These are phyloP conservation scores for Schrenkiella parvula DNA, from an alignment of 345 rosid genomes.

Conservation along the genomic window DNA sequence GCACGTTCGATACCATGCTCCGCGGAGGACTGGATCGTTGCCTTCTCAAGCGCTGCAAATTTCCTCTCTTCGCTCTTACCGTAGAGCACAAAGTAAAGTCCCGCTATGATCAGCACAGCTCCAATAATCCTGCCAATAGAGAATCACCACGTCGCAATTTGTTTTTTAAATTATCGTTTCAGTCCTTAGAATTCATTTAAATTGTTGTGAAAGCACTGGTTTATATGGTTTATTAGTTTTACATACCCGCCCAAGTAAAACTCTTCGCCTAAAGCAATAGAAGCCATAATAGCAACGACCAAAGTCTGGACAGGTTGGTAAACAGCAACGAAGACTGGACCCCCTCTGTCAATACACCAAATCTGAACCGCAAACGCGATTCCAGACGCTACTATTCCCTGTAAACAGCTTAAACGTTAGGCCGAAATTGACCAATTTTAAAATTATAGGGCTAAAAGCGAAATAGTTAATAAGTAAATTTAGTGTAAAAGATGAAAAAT, in stretches of 20 bases:
- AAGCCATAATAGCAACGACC: constrained; percentile 95
- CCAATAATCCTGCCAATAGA: constrained; percentile 67
- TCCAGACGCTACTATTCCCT: constrained; percentile 99
- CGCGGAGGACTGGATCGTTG: constrained; percentile 49
- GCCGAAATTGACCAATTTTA: background rate
- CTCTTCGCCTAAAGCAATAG: constrained; percentile 80
- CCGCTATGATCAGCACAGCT: constrained; percentile 71
- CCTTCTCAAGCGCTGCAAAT: constrained; percentile 50
- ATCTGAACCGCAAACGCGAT: constrained; percentile 97
- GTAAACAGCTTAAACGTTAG: constrained; percentile 1
- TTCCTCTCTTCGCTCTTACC: constrained; percentile 87
- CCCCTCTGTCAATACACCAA: constrained; percentile 99
- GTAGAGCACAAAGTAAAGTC: constrained; percentile 85
- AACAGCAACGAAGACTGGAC: constrained; percentile 98
- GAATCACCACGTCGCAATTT: background rate
- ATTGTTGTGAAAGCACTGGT: background rate
- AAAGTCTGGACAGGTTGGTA: constrained; percentile 99
- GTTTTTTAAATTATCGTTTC: background rate
- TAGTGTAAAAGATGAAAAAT: too few species aligned
- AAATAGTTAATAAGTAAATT: background rate
- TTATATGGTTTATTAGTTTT: background rate
- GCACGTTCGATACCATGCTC: constrained; percentile 57
- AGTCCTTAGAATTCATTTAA: background rate
- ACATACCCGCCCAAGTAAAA: constrained; percentile 95
- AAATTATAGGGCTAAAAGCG: background rate